Percentiles rank a stretch among this genome's conserved stretches.
Evolutionary conservation across 768 basidiomycete genomes (phyloP).

Genomic region (Tricholoma matsutake): DNA sequence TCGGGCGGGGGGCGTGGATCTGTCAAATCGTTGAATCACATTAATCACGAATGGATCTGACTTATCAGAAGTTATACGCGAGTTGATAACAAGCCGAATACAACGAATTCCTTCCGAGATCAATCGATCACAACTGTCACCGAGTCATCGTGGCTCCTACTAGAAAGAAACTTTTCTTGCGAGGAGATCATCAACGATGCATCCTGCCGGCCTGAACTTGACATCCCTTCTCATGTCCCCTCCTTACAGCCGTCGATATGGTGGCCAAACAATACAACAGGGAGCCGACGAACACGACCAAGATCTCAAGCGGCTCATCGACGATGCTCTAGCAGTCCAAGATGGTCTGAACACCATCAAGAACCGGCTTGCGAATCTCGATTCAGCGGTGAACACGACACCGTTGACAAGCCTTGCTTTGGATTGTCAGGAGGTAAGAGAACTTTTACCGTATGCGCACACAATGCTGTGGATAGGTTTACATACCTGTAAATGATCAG

Average conservation of each 20-base stretch:
- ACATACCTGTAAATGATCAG: background rate
- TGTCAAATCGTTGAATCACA: too few relatives aligned
- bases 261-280: background rate
- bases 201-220: background rate
- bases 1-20: too few relatives aligned
- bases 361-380: conserved; percentile 1
- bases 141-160: background rate
- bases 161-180: background rate
- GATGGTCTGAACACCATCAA: conserved; percentile 6
- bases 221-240: background rate
- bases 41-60: too few relatives aligned
- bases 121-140: background rate
- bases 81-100: too few relatives aligned
- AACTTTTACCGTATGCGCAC: background rate
- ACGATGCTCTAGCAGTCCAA: conserved; percentile 5
- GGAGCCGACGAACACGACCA: background rate
- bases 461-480: background rate
- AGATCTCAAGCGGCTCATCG: conserved; percentile 4
- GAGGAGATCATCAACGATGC: background rate
- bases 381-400: background rate
- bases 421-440: conserved; percentile 5
- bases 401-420: background rate
- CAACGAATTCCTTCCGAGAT: too few relatives aligned
- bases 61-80: too few relatives aligned
- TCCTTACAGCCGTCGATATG: background rate